Base-by-base conservation (phyloP, 83 land plant genomes). In the Isoetes engelmannii region DNA sequence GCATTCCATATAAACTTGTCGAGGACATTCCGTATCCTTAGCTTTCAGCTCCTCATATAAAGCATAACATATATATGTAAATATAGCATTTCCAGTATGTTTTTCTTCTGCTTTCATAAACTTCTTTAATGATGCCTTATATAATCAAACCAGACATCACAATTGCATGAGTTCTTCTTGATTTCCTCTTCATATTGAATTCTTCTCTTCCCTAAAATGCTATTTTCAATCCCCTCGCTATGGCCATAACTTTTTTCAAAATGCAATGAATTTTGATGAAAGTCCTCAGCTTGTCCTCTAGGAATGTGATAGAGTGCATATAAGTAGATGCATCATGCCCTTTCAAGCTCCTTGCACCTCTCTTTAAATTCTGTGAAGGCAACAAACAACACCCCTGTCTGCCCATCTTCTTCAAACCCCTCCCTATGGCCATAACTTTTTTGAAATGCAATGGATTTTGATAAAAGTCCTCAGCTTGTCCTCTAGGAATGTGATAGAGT, bases 351-450 rank as follows among this genome's bases (percentile, higher is more conserved):
- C 75, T 92, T 92, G 61, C 88, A 89, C 55, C 85, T 66, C 83
- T 92, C 97, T 77, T 92, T 90, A 75, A 92, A 92, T 72, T 92
- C 86, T 7, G 97, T 90, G 79, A 92, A 92, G 1, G 97, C 97
- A 7, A 92, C 87, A 78, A 86, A 92, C 28, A 89, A 75, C 75
- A 76, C 78, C 80, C 86, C 90, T 0, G 90, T 88, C 47, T 92
- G 93, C 63, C 90, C 97, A 76, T 92, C 97, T 61, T 88, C 97
- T 0, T 81, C 87, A 57, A 92, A n/a, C n/a, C n/a, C n/a, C 45
- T 87, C 98, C 75, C 72, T 77, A 63, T 92, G 87, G 0, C 98
- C 98, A 79, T 85, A 85, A 56, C 87, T 90, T 75, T 92, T 92
- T 75, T 92, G 94, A 65, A 92, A 92, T 4, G 86, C 76, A 42